A percentile compares a stretch with the other conserved stretches of the same genome.
Conservation (phyloP, 768 basidiomycete genomes). For the Macrocybe gigantea region DNA sequence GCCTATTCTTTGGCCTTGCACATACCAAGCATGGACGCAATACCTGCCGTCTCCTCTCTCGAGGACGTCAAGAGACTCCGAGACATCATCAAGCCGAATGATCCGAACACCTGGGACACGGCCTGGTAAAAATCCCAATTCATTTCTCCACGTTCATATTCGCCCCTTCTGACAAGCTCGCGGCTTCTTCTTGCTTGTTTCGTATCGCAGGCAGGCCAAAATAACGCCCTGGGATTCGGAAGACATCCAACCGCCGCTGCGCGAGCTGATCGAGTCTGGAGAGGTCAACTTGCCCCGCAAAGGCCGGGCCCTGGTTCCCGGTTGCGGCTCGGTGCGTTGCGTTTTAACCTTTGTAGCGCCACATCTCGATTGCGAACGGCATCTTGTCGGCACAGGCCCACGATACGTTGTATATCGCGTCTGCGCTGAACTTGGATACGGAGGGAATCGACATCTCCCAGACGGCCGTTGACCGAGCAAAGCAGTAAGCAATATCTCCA, state of each 20-base stretch:
- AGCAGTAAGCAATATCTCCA: conserved; percentile 22
- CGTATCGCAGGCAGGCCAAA: conserved; percentile 29
- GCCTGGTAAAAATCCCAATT: conserved; percentile 7
- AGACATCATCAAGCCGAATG: conserved; percentile 8
- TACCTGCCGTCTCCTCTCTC: background rate
- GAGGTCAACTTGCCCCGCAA: conserved; percentile 35
- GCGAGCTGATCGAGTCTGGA: conserved; percentile 41
- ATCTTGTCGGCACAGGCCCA: conserved; percentile 42
- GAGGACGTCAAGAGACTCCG: conserved; percentile 1
- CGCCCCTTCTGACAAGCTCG: background rate
- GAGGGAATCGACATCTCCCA: conserved; percentile 53
- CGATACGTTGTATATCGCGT: conserved; percentile 51
- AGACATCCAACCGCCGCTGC: conserved; percentile 47
- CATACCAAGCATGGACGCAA: too few relatives aligned
- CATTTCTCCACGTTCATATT: background rate
- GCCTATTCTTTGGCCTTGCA: too few relatives aligned
- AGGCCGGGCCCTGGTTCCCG: conserved; percentile 22
- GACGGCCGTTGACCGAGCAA: conserved; percentile 45
- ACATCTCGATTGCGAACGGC: too few relatives aligned
- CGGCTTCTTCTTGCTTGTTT: too few relatives aligned
- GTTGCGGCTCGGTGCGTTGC: conserved; percentile 39
- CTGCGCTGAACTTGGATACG: conserved; percentile 38
- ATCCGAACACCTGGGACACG: conserved; percentile 12
- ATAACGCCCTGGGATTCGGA: conserved; percentile 62
- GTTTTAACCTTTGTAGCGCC: too few relatives aligned